Evolutionary conservation across 192 early-diverging fungal species (phyloP).

Genomic region (Rhizophagus clarus): DNA sequence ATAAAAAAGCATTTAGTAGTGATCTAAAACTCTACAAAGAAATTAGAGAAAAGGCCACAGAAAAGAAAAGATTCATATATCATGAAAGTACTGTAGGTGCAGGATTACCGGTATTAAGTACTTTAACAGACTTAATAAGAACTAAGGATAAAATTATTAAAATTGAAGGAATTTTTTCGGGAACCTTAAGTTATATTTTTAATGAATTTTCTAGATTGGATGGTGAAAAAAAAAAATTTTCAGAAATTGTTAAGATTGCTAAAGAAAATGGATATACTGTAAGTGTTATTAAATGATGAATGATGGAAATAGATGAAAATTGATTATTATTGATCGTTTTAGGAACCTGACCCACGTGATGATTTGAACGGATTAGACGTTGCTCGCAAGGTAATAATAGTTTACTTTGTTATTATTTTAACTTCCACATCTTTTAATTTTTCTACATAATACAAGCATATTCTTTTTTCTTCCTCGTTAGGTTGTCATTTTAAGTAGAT

Average conservation of each 20-base stretch:
- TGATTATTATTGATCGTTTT: not conserved
- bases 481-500: conserved; percentile 84
- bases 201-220: conserved; percentile 88
- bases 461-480: conserved; percentile 10
- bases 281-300: conserved; percentile 28
- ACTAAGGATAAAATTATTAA: conserved; percentile 92
- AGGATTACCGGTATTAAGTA: conserved; percentile 92
- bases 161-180: conserved; percentile 97
- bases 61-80: conserved; percentile 66
- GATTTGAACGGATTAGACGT: conserved; percentile 99
- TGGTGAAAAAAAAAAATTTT: conserved; percentile 64
- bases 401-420: conserved; percentile 2
- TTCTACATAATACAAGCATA: not conserved
- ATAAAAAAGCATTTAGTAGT: conserved; percentile 96
- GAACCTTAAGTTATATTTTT: conserved; percentile 97
- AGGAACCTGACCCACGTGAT: conserved; percentile 97
- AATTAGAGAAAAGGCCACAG: conserved; percentile 62
- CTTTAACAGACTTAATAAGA: conserved; percentile 84
- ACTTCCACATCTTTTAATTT: no score
- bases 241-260: conserved; percentile 85
- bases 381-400: conserved; percentile 81
- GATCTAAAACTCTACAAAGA: conserved; percentile 68
- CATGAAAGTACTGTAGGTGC: conserved; percentile 98
- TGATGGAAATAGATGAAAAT: not conserved
- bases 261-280: conserved; percentile 93